phyloP scores from a whole-genome alignment of 441 rosid genomes.

The Croton setiger region DNA sequence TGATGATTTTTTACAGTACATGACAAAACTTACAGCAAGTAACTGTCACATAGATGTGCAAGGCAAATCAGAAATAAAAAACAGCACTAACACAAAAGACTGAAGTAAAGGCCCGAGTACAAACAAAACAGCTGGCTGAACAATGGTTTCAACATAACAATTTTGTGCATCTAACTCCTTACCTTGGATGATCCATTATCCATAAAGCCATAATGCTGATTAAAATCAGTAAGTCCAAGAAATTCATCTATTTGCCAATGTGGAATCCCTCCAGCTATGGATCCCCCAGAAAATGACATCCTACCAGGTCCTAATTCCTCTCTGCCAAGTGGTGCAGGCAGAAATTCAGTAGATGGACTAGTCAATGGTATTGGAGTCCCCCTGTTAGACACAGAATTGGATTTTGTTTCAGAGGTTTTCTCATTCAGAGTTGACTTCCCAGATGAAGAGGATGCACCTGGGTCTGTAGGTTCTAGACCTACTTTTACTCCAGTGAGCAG shows the following conservation, averaged over 20 bases:
- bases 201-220: slow-evolving; percentile 53
- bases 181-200: slow-evolving; percentile 84
- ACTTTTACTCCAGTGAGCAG: slow-evolving; percentile 92
- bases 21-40: neutral
- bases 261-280: slow-evolving; percentile 49
- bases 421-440: slow-evolving; percentile 44
- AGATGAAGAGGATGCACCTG: slow-evolving; percentile 42
- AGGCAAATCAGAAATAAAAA: neutral
- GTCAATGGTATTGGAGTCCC: slow-evolving; percentile 28
- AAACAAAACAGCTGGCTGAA: neutral
- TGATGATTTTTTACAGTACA: no score
- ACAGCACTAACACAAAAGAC: neutral
- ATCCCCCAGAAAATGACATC: slow-evolving; percentile 58
- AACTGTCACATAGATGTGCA: neutral
- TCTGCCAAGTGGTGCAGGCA: slow-evolving; percentile 29
- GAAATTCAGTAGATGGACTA: slow-evolving; percentile 27
- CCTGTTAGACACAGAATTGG: slow-evolving; percentile 31
- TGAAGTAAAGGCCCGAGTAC: neutral
- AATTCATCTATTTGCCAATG: slow-evolving; percentile 85
- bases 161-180: neutral
- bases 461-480: slow-evolving; percentile 61
- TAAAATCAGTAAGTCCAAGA: slow-evolving; percentile 55
- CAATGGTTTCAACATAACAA: neutral
- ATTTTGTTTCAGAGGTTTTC: slow-evolving; percentile 39
- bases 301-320: slow-evolving; percentile 27